Evolutionary conservation across 169 alveolate genomes (phyloP), one percentile per base, ranked within the genome.

Genomic region (Plasmodium knowlesi): DNA sequence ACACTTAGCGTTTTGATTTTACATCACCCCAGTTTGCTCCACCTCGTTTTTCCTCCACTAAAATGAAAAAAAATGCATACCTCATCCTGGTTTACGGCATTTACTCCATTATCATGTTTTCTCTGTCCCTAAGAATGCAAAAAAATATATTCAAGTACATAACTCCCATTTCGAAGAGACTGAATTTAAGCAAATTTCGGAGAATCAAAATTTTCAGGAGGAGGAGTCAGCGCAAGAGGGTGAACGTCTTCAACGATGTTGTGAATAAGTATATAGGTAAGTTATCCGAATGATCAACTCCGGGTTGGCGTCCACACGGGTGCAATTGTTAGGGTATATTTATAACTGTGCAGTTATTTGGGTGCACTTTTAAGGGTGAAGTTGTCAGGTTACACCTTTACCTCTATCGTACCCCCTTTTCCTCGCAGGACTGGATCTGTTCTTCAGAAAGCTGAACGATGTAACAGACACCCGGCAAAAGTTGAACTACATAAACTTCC

Each of bases 231-330:
- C 73, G 14, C 72, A 82, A 91, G 57, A 70, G 84, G 54, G 81
- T 91, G 39, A 46, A 72, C 16, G 84, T 71, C 32, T 91, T 91
- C 34, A 91, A 91, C 54, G 92, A 82, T 82, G 95, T 82, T 32
- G 95, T 91, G 12, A 91, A 91, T 57, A 91, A 91, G 57, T 91
- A 91, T 53, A 91, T 91, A 70, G 95, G 95, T 91, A 91, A 25
- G 46, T 67, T 5, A 25, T 5, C 6, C n/a, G 30, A 3, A 5
- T 6, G 14, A 19, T 61, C 8, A 5, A n/a, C 25, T 25, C 74
- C 37, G 76, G 30, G 76, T n/a, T n/a, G 37, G 32, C 19, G 32
- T 19, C 37, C 39, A 22, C 76, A 25, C 76, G 61, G 61, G 61
- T 50, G 25, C 61, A 1, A 3, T 16, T 50, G 8, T 50, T 14